Evolutionary conservation across 352 stramenopile species (phyloP), one percentile per base, ranked within the genome.

Genomic region (Phytopythium vexans): DNA sequence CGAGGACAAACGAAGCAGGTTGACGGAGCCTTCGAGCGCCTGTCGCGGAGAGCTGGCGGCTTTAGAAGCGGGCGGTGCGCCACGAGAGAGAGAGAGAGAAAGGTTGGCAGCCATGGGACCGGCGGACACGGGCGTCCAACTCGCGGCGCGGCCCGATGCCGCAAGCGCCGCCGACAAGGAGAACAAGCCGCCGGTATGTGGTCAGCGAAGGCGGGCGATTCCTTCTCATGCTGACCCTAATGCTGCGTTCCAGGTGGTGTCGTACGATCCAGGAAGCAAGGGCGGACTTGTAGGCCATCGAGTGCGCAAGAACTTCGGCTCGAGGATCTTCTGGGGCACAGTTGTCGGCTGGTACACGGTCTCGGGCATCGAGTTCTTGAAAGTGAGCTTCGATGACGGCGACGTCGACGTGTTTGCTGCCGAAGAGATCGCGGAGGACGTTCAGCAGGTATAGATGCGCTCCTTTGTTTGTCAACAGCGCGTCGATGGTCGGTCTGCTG

Each of bases 311-410:
- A 88, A 56, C 54, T 92, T 92, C 48, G 79, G 77, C 31, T 54
- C 67, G 44, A 76, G 74, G 37, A 65, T 58, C 35, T 92, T 92
- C 63, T 88, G 82, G 82, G 82, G 80, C 12, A 70, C 68, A 1
- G 53, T 92, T 0, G 65, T 89, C 35, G 61, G 62, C 36, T 72
- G 68, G 41, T 92, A 92, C 55, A 58, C 69, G 45, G 60, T 92
- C 34, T 57, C 56, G 0, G 62, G 66, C 1, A 75, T 66, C 8
- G 51, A 72, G 0, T 90, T 92, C 47, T 92, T 89, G 62, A 92
- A 92, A 50, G 64, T 92, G 40, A 77, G 71, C 64, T 92, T 92
- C 54, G 82, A 92, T 37, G 82, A 92, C 40, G 82, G 82, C 37
- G 82, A 92, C 53, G 80, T 92, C 32, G 82, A 92, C 59, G 75